Evolutionary conservation across 768 basidiomycete species (phyloP).

Genomic region (Termitomyces sp.): DNA sequence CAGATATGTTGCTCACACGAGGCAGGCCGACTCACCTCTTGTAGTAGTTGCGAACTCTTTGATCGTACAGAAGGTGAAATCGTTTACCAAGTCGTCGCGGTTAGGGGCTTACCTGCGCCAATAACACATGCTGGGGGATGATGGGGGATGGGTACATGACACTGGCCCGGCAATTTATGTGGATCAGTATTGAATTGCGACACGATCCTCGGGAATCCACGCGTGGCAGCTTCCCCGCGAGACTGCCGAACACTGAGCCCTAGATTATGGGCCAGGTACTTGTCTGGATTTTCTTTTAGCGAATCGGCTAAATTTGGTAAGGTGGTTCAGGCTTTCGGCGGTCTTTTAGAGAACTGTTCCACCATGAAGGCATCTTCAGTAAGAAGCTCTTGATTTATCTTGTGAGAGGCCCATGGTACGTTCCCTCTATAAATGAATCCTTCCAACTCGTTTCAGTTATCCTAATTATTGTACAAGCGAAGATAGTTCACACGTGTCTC

Average conservation of each 20-base stretch:
- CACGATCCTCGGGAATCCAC: constrained; percentile 19
- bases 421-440: constrained; percentile 5
- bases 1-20: constrained; percentile 6
- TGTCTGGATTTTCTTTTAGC: constrained; percentile 12
- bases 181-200: constrained; percentile 12
- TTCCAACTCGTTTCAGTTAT: constrained; percentile 4
- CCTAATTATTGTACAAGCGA: constrained; percentile 3
- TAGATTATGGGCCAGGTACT: constrained; percentile 14
- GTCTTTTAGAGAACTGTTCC: constrained; percentile 11
- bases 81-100: constrained; percentile 1
- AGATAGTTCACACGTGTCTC: not conserved
- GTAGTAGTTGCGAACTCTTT: constrained; percentile 58
- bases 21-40: constrained; percentile 36
- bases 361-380: constrained; percentile 12
- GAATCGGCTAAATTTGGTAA: constrained; percentile 18
- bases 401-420: constrained; percentile 14
- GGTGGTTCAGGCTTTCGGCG: constrained; percentile 18
- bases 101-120: constrained; percentile 50
- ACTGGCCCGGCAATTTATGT: constrained; percentile 26
- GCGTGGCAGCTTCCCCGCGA: constrained; percentile 21
- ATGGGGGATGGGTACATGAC: constrained; percentile 14
- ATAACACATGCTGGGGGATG: constrained; percentile 48
- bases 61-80: constrained; percentile 21
- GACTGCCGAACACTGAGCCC: constrained; percentile 11
- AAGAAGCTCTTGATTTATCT: constrained; percentile 17